Evolutionary conservation across 768 basidiomycete genomes (phyloP).

Genomic region (Pisolithus sp.): DNA sequence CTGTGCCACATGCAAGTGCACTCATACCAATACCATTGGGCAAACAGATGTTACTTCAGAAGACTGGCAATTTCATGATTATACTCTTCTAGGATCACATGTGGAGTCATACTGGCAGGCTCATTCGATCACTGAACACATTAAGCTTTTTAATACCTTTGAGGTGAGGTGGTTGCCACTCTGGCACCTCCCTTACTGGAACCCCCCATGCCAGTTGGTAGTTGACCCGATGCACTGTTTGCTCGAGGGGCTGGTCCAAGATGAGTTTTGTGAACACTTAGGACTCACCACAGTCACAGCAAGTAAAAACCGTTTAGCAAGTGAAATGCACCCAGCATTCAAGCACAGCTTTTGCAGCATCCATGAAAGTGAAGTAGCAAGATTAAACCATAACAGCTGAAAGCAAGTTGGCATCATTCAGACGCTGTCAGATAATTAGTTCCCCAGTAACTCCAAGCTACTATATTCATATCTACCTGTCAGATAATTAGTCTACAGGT

Average conservation of each 20-base stretch:
- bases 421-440: too few relatives aligned
- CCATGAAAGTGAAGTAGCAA: not conserved
- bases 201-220: constrained; percentile 11
- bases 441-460: too few relatives aligned
- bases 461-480: too few relatives aligned
- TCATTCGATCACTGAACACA: too few relatives aligned
- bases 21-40: not conserved
- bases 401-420: constrained; percentile 4
- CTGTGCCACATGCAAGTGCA: constrained; percentile 26
- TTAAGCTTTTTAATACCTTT: not conserved
- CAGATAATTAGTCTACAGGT: too few relatives aligned
- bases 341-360: not conserved
- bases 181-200: constrained; percentile 17
- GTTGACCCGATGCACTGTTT: constrained; percentile 21
- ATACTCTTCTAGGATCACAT: too few relatives aligned
- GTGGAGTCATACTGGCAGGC: too few relatives aligned
- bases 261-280: constrained; percentile 3
- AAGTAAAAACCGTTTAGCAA: not conserved
- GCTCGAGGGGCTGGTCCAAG: not conserved
- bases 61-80: not conserved
- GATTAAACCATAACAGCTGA: not conserved
- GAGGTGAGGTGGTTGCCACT: constrained; percentile 14
- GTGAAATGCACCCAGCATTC: constrained; percentile 1
- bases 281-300: not conserved
- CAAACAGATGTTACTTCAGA: not conserved